Evolutionary conservation across 2,329 filamentous ascomycete genomes (phyloP), one percentile per base, ranked within the genome.

Genomic region (Neurospora sp.): DNA sequence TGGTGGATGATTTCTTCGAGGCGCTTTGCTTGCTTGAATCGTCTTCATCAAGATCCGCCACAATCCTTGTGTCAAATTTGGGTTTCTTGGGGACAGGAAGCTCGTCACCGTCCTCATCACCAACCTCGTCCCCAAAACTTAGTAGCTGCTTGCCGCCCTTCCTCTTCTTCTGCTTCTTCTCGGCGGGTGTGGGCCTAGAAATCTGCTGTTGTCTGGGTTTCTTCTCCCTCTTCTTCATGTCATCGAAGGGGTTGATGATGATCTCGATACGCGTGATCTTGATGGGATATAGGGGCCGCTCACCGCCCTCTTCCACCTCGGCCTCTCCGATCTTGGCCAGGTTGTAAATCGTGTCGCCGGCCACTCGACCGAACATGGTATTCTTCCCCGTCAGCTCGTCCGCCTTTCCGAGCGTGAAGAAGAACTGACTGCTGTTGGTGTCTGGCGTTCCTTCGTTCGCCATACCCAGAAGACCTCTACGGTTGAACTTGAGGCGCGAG

Each of bases 381-480:
- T 97, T 97, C 81, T 92, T 92, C 68, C 91, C 91, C 74, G 91
- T 92, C 76, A 99, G 80, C 82, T 98, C 93, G 36, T 93, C 89
- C 33, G 94, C 85, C 77, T 91, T 93, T 73, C 89, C 93, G 68
- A 99, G 82, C 0, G 96, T 98, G 72, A 99, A 90, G 83, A 99
- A 99, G 84, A 98, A 98, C 80, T 99, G 96, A 79, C 93, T 97
- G 40, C 93, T 92, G 81, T 98, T 98, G 69, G 92, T 92, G 76
- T 94, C 85, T 38, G 87, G 86, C 68, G 82, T 83, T 66, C 93
- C 90, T 72, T 92, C 91, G 80, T 98, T 98, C 37, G 96, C 96
- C 93, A 98, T 97, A n/a, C 92, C 96, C 75, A 99, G 81, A 75
- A 98, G 82, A 0, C 96, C 96, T 71, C 96, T 86, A 66, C 96